Percentiles rank a stretch among this genome's conserved stretches.
Conservation (phyloP, 2,329 filamentous ascomycete genomes). For the Trematosphaeria pertusa region DNA sequence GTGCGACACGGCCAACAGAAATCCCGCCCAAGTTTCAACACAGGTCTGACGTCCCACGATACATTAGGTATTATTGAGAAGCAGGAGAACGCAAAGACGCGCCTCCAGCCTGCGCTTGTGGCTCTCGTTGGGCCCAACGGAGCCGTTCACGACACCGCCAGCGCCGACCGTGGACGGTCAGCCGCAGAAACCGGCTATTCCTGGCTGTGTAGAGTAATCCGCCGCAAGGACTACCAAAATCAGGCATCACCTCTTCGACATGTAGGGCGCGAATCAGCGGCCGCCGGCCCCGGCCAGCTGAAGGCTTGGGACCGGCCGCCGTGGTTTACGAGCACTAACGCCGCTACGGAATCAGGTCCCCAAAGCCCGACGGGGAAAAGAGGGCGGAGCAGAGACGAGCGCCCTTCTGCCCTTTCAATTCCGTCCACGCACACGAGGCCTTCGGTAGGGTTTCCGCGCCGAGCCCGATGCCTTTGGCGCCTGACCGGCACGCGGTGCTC, state of each 20-base stretch:
- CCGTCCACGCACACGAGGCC: not conserved
- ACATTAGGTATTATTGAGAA: no score
- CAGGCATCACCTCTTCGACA: slow-evolving; percentile 15
- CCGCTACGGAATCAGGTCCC: slow-evolving; percentile 22
- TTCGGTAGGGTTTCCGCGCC: not conserved
- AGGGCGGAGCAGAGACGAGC: slow-evolving; percentile 34
- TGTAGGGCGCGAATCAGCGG: slow-evolving; percentile 36
- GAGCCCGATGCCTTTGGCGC: not conserved
- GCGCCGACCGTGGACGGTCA: no score
- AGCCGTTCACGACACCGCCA: no score
- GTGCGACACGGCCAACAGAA: slow-evolving; percentile 5
- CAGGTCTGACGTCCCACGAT: no score
- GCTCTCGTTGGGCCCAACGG: no score
- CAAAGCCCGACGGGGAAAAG: slow-evolving; percentile 27
- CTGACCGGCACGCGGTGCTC: not conserved
- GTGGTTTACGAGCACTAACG: slow-evolving; percentile 33
- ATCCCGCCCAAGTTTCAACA: not conserved
- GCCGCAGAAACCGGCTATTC: slow-evolving; percentile 5
- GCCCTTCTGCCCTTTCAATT: slow-evolving; percentile 28
- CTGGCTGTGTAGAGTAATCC: slow-evolving; percentile 11
- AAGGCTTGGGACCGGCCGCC: slow-evolving; percentile 29
- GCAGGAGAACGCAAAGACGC: no score
- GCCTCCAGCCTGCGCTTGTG: no score
- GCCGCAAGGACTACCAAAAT: slow-evolving; percentile 1
- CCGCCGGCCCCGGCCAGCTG: slow-evolving; percentile 24